Conservation (phyloP, 2,329 filamentous ascomycete genomes). For the Ophiobolus disseminans region DNA sequence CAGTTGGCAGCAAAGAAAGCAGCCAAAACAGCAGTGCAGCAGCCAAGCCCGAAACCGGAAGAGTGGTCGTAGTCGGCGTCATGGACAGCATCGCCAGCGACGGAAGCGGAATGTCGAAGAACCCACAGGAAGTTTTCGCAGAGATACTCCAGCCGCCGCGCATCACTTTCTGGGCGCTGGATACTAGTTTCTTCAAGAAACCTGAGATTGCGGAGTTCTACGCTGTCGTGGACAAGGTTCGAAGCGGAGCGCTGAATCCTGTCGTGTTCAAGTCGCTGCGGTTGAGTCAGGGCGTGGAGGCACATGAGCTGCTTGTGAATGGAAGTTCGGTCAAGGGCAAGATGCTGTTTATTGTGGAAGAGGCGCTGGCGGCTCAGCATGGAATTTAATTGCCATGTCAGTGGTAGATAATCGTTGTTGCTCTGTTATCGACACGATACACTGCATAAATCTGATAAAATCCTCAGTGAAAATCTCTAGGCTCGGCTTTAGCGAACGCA, state of each 20-base stretch:
- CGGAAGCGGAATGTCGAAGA: slow-evolving; percentile 9
- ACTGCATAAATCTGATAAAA: too few relatives aligned
- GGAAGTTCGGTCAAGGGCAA: slow-evolving; percentile 13
- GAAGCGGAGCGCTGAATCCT: slow-evolving; percentile 9
- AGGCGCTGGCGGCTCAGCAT: slow-evolving; percentile 3
- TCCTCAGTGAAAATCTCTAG: too few relatives aligned
- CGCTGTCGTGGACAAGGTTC: slow-evolving; percentile 10
- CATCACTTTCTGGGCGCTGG: slow-evolving; percentile 8
- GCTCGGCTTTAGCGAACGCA: too few relatives aligned
- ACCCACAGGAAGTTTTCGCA: slow-evolving; percentile 1
- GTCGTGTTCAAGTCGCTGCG: slow-evolving; percentile 8
- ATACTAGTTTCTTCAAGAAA: slow-evolving; percentile 7
- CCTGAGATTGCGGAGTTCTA: slow-evolving; percentile 10
- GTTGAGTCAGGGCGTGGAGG: slow-evolving; percentile 10
- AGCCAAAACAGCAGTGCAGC: slow-evolving; percentile 7
- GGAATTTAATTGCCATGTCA: slow-evolving; percentile 1
- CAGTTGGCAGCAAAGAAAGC: slow-evolving; percentile 12
- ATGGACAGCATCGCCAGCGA: slow-evolving; percentile 12
- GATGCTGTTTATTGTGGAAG: slow-evolving; percentile 13
- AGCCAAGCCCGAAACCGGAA: slow-evolving; percentile 10
- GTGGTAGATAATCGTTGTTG: background rate
- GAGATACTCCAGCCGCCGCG: slow-evolving; percentile 7
- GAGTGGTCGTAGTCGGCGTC: slow-evolving; percentile 11
- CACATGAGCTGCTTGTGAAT: slow-evolving; percentile 10
- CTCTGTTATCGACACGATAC: too few relatives aligned